Base-by-base conservation (phyloP, 208 protist genomes). In the Dictyostelium gargantuum region DNA sequence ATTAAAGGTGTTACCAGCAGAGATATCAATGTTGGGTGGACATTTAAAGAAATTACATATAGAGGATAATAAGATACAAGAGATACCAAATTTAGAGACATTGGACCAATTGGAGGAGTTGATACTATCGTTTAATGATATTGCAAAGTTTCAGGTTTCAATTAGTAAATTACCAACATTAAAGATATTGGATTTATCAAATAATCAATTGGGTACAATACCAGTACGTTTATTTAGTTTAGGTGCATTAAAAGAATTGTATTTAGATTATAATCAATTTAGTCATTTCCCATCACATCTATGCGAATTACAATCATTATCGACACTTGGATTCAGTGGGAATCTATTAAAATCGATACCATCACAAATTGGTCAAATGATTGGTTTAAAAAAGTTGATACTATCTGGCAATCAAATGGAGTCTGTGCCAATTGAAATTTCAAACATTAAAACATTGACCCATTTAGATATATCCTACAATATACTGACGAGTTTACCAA, bases 211-310 rank as follows among this genome's bases (percentile, higher is more conserved):
- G 21, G 82, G 82, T 21, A 89, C 82, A 0, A 89, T 89, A 29
- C 82, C 82, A 5, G 70, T 89, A 5, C 44, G 82, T 68, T 38
- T 89, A 26, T 89, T 89, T 68, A 26, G 81, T 17, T 68, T 89
- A 17, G 19, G 1, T 38, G 42, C 63, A 35, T 17, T 89, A 8
- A 40, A 38, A 13, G 52, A 46, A 10, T 29, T 89, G 2, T 44
- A 35, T 19, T 52, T 89, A 6, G 82, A 89, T 4, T 9, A 74
- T 3, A 89, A 89, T 50, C 29, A 48, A 44, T 89, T 89, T 23
- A 40, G 21, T 6, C 40, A 61, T 40, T 89, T 89, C 46, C 82
- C 82, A 13, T 50, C 63, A 38, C 82, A 89, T 35, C 82, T 89
- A 5, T 89, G 82, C 44, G 82, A 89, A 44, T n/a, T 89, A 1